phyloP scores from a whole-genome alignment of 441 rosid genomes.

The Omphalea diandra region DNA sequence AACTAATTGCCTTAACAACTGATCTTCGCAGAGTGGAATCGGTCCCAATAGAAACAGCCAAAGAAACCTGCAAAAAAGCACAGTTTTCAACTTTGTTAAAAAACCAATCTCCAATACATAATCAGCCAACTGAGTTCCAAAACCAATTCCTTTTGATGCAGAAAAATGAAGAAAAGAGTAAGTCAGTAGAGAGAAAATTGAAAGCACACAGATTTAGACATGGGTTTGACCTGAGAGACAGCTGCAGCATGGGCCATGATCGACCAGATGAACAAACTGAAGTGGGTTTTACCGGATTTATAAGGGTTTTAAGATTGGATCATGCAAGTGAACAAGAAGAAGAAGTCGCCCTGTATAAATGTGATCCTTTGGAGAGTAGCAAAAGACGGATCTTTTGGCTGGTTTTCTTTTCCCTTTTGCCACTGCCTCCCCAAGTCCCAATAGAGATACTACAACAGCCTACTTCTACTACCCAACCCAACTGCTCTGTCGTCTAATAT shows the following conservation, averaged over 20 bases:
- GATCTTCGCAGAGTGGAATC: conserved; percentile 46
- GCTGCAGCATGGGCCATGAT: conserved; percentile 32
- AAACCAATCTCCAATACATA: neutral
- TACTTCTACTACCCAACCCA: no score
- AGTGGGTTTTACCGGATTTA: neutral
- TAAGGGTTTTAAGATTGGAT: neutral
- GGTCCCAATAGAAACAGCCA: conserved; percentile 45
- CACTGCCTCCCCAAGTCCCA: neutral
- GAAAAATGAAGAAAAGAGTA: neutral
- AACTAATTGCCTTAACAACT: conserved; percentile 47
- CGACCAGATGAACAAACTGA: neutral
- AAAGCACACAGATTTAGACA: neutral
- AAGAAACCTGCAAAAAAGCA: conserved; percentile 36
- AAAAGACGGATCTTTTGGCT: conserved; percentile 32
- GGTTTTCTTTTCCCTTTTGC: neutral
- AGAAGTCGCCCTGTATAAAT: no score
- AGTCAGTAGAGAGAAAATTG: neutral
- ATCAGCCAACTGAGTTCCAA: neutral
- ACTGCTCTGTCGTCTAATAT: no score
- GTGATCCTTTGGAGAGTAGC: conserved; percentile 37
- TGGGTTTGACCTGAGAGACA: conserved; percentile 27
- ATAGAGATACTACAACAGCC: neutral
- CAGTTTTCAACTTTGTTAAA: neutral
- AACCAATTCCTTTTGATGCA: neutral
- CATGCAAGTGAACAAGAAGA: neutral